Percentiles rank a stretch among this genome's conserved stretches.
Conservation (phyloP, 169 alveolate genomes). For the Prorocentrum cordatum region DNA sequence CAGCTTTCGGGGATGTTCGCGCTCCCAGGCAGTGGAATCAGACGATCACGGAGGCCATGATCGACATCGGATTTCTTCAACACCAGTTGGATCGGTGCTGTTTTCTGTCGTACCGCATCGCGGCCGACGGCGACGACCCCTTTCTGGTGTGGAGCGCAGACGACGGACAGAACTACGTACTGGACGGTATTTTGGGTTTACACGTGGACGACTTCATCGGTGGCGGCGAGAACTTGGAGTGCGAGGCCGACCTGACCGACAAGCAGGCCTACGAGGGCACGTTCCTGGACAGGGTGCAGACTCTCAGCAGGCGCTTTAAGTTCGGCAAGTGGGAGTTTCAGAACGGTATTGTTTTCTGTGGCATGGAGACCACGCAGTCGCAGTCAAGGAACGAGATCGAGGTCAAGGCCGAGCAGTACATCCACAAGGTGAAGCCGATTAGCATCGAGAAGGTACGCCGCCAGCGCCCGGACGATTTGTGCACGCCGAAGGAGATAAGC, state of each 20-base stretch:
- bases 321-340: too few relatives aligned
- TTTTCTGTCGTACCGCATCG: not conserved
- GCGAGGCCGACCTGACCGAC: not conserved
- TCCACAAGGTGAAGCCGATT: too few relatives aligned
- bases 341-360: too few relatives aligned
- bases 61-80: not conserved
- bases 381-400: too few relatives aligned
- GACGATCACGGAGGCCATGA: not conserved
- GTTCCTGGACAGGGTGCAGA: too few relatives aligned
- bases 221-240: not conserved
- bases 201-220: not conserved
- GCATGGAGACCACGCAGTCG: too few relatives aligned
- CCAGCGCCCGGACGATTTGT: too few relatives aligned
- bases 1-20: slow-evolving; percentile 4
- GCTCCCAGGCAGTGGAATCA: not conserved
- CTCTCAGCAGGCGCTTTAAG: too few relatives aligned
- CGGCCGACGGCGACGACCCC: not conserved
- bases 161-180: not conserved
- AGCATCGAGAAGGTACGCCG: too few relatives aligned
- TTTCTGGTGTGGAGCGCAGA: not conserved
- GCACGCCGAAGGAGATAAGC: too few relatives aligned
- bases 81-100: not conserved
- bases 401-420: too few relatives aligned
- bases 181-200: not conserved
- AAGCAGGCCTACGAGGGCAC: too few relatives aligned